These are phyloP conservation scores for Aphanomyces astaci DNA, from an alignment of 352 stramenopile species.

Conservation along the genomic window DNA sequence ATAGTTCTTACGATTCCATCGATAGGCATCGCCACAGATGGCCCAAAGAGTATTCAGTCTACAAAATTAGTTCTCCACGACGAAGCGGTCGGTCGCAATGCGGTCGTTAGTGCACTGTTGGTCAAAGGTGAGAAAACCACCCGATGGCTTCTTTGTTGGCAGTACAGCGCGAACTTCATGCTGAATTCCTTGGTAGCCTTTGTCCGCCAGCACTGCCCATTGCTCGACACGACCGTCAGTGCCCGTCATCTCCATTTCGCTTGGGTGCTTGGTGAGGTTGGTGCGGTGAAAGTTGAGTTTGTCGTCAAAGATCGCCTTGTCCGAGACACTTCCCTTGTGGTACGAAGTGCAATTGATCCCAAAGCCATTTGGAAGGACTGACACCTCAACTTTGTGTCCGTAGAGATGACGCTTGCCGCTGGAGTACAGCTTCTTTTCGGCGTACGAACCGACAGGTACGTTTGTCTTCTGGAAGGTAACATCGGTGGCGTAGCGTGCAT, in stretches of 20 bases:
- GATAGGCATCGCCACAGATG: conserved; percentile 2
- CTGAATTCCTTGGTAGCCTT: too few relatives aligned
- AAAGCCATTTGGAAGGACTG: conserved; percentile 22
- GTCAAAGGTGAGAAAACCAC: background rate
- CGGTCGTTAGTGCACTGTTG: conserved; percentile 1
- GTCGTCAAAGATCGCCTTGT: too few relatives aligned
- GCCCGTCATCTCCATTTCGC: too few relatives aligned
- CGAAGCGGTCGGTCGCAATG: conserved; percentile 21
- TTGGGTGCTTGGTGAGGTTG: too few relatives aligned
- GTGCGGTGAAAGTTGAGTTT: too few relatives aligned
- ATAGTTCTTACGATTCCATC: conserved; percentile 5
- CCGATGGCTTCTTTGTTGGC: too few relatives aligned
- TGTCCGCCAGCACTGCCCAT: too few relatives aligned
- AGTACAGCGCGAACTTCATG: too few relatives aligned
- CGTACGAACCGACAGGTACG: background rate
- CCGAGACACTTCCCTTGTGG: too few relatives aligned
- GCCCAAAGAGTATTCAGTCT: conserved; percentile 7
- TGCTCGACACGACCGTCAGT: too few relatives aligned
- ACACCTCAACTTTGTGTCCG: conserved; percentile 26
- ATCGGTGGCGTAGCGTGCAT: conserved; percentile 23
- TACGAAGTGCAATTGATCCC: too few relatives aligned
- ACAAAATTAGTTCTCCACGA: conserved; percentile 24
- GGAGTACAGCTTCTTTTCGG: conserved; percentile 11
- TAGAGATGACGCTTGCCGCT: conserved; percentile 25
- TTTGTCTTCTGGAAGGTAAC: conserved; percentile 26